phyloP scores from a whole-genome alignment of 768 basidiomycete species.

The Boletus subcaerulescens region DNA sequence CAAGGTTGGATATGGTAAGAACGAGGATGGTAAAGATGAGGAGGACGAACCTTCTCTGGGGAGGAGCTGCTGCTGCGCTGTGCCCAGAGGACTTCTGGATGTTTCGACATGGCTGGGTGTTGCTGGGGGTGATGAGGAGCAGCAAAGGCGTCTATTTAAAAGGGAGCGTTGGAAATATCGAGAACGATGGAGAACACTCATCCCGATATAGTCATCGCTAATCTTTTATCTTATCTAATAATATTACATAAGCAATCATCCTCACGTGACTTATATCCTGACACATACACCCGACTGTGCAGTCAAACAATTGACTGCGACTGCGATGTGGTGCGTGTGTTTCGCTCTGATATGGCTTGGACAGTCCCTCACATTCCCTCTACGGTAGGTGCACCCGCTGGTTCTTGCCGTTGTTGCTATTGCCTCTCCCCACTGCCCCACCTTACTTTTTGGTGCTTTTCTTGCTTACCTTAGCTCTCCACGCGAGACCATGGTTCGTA shows the following conservation, averaged over 20 bases:
- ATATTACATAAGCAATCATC: conserved; percentile 4
- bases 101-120: conserved; percentile 41
- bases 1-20: background rate
- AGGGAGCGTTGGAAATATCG: conserved; percentile 24
- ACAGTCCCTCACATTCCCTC: background rate
- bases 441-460: conserved; percentile 80
- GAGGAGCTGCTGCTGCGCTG: conserved; percentile 75
- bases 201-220: conserved; percentile 14
- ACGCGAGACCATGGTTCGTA: conserved; percentile 81
- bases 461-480: conserved; percentile 70
- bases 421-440: conserved; percentile 77
- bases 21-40: background rate
- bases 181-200: conserved; percentile 33
- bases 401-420: conserved; percentile 73
- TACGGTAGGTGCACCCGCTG: conserved; percentile 74
- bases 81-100: conserved; percentile 94
- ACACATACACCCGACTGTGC: background rate
- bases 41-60: conserved; percentile 59
- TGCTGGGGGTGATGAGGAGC: conserved; percentile 3
- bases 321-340: conserved; percentile 55
- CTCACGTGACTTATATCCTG: conserved; percentile 19
- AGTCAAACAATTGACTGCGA: background rate
- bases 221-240: conserved; percentile 2
- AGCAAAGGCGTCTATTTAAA: conserved; percentile 1
- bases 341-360: background rate